Conservation (phyloP, 78 protist species). For the Cyanophora paradoxa region DNA sequence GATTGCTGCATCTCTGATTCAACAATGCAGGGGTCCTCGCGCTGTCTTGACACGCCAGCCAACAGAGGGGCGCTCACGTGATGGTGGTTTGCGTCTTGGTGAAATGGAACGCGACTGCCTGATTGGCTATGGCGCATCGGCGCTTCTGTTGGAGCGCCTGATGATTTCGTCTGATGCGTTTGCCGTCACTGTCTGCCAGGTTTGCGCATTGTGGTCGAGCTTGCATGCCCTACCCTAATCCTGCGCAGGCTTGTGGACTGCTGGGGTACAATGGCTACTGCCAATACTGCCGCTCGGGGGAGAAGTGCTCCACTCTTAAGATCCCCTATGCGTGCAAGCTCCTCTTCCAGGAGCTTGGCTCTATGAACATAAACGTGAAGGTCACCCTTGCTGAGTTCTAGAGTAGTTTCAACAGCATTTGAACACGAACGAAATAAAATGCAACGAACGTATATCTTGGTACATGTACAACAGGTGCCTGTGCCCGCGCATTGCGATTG, state of each 20-base stretch:
- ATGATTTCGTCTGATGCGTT: conserved; percentile 84
- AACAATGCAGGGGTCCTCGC: conserved; percentile 72
- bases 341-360: conserved; percentile 93
- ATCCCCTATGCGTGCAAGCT: conserved; percentile 98
- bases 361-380: conserved; percentile 89
- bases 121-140: conserved; percentile 86
- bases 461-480: too few relatives aligned
- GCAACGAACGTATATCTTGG: too few relatives aligned
- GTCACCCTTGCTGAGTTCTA: too few relatives aligned
- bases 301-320: conserved; percentile 39
- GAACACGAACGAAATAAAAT: too few relatives aligned
- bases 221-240: background rate
- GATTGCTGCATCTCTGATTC: background rate
- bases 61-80: conserved; percentile 95
- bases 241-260: conserved; percentile 85
- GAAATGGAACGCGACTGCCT: conserved; percentile 84
- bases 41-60: conserved; percentile 98
- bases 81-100: conserved; percentile 99
- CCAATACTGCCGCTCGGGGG: conserved; percentile 76
- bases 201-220: background rate
- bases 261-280: conserved; percentile 87
- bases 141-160: conserved; percentile 90
- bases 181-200: conserved; percentile 66
- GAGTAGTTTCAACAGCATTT: too few relatives aligned
- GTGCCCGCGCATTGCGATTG: too few relatives aligned